A percentile compares a stretch with the other conserved stretches of the same genome.
Evolutionary conservation across 257 asterid genomes (phyloP).

Genomic region (Gentiana macrophylla): DNA sequence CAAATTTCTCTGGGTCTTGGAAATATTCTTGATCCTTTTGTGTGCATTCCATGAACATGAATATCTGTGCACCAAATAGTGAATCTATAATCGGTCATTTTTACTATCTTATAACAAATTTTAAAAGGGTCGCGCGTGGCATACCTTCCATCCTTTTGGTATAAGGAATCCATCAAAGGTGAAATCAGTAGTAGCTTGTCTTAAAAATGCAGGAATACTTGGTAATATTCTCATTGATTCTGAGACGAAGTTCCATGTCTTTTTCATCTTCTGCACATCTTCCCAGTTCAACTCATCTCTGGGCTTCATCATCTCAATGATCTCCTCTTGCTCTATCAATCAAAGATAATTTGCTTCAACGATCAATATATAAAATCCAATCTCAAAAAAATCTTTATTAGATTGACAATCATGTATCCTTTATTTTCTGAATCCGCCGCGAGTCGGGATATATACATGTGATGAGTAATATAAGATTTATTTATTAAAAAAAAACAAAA

Average conservation of each 20-base stretch:
- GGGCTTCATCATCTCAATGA: conserved; percentile 11
- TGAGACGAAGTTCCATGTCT: conserved; percentile 8
- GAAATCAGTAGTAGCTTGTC: conserved; percentile 17
- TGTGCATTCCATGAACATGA: conserved; percentile 18
- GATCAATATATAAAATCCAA: too few relatives aligned
- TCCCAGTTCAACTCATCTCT: conserved; percentile 22
- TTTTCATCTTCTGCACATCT: conserved; percentile 30
- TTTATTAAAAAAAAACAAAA: too few relatives aligned
- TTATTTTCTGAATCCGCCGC: background rate
- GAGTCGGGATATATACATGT: too few relatives aligned
- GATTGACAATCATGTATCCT: too few relatives aligned
- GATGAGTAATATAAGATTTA: too few relatives aligned
- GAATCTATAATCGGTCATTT: too few relatives aligned
- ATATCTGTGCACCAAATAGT: conserved; percentile 7
- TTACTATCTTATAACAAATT: too few relatives aligned
- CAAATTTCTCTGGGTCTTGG: conserved; percentile 21
- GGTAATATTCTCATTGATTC: conserved; percentile 18
- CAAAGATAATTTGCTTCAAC: conserved; percentile 1
- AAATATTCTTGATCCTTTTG: conserved; percentile 24
- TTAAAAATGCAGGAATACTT: conserved; percentile 17
- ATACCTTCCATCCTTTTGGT: conserved; percentile 29
- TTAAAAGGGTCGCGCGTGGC: too few relatives aligned
- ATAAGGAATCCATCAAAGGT: background rate
- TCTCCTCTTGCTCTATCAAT: conserved; percentile 20
- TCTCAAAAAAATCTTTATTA: too few relatives aligned